Base-by-base conservation (phyloP, 352 stramenopile genomes). In the Globisporangium cystogenes region DNA sequence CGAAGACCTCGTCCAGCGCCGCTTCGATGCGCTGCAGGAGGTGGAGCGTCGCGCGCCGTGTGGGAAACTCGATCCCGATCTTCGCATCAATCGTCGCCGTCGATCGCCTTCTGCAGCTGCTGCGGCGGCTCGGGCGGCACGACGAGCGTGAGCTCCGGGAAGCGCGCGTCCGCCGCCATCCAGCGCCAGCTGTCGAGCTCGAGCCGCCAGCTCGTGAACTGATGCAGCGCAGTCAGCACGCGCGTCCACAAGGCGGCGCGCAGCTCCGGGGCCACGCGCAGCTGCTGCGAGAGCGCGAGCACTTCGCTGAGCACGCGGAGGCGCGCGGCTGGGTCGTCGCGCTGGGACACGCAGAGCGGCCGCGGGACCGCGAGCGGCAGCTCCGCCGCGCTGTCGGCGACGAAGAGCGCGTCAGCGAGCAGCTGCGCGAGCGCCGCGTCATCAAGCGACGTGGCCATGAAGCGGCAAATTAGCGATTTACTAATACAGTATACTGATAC, bases 101-200 rank as follows among this genome's bases (percentile, higher is more conserved):
- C 12, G n/a, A n/a, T n/a, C n/a, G n/a, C n/a, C 11, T 12, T 16
- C 4, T 12, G 33, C 33, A 10, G 12, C 33, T 37, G 11, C 33
- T 37, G 7, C 31, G 31, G 11, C 8, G 8, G 3, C 11, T 44
- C 39, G 39, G 0, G 18, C 3, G 23, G 40, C n/a, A 26, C 23
- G 7, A 45, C 40, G n/a, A 45, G 40, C 18, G 7, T 26, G 40
- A 27, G 4, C n/a, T 45, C 40, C 11, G 40, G 40, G 20, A 45
- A 45, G 40, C 40, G n/a, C 40, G 40, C 20, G 40, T 45, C 40
- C 20, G 21, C 40, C 40, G n/a, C 12, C 40, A 45, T 45, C 40
- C 40, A 18, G 18, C 27, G 10, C n/a, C n/a, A 45, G 11, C 40
- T 27, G 0, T 14, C 20, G 40, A 5, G 3, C 40, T 27, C 40